Percentiles rank a stretch among this genome's conserved stretches.
Evolutionary conservation across 73 alveolate genomes (phyloP).

Genomic region (Stentor coeruleus): DNA sequence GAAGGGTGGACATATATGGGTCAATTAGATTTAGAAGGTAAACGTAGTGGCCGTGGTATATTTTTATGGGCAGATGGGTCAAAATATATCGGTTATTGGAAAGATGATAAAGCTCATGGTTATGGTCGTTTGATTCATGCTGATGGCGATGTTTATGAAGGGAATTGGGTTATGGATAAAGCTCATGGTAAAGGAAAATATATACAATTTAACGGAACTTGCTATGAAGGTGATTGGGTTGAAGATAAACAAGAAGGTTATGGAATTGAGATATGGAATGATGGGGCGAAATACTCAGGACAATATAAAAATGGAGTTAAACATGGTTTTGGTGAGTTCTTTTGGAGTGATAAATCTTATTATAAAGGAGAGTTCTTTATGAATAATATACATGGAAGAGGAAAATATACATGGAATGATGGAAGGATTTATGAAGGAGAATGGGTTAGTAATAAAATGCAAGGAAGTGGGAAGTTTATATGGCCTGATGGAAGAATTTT

Average conservation of each 20-base stretch:
- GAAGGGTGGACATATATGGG: background rate
- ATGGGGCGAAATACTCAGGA: background rate
- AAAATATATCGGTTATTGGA: background rate
- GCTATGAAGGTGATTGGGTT: background rate
- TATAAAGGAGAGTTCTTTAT: background rate
- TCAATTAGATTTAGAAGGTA: background rate
- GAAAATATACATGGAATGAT: constrained; percentile 19
- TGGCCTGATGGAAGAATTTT: constrained; percentile 49
- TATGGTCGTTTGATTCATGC: background rate
- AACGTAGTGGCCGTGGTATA: background rate
- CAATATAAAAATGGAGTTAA: background rate
- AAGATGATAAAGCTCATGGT: background rate
- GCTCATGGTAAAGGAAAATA: background rate
- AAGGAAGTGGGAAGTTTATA: constrained; percentile 60
- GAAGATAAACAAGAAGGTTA: background rate
- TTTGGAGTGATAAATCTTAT: background rate
- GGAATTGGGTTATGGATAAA: background rate
- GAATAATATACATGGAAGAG: background rate
- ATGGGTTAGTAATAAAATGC: constrained; percentile 17
- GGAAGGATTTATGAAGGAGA: constrained; percentile 14
- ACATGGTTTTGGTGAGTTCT: background rate
- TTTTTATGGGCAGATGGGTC: background rate
- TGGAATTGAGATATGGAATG: background rate
- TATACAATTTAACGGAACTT: background rate
- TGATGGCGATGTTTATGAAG: background rate